A percentile compares a stretch with the other conserved stretches of the same genome.
phyloP scores from a whole-genome alignment of 495 filamentous ascomycete species.

The Beverwykella pulmonaria region DNA sequence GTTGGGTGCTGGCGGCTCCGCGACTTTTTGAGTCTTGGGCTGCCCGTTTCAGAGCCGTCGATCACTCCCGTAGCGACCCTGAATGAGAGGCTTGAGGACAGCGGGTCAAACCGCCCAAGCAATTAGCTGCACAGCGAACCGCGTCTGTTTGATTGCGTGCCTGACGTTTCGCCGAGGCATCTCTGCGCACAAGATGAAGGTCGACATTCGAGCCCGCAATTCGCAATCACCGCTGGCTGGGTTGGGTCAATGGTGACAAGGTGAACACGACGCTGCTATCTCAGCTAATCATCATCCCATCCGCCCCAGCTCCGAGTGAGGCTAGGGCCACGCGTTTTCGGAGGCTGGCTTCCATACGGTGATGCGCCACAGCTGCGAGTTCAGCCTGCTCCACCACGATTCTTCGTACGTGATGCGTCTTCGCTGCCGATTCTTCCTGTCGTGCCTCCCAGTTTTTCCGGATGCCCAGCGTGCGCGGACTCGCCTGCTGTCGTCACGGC shows the following conservation, averaged over 20 bases:
- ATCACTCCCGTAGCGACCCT: not conserved
- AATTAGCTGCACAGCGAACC: not conserved
- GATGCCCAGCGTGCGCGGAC: not conserved
- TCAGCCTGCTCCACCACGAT: too few species aligned
- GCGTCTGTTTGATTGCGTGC: too few species aligned
- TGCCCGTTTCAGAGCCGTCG: conserved; percentile 1
- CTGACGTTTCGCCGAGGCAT: too few species aligned
- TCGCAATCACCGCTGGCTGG: too few species aligned
- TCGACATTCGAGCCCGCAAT: too few species aligned
- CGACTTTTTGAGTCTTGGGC: not conserved
- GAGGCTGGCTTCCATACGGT: not conserved
- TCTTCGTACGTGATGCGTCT: too few species aligned
- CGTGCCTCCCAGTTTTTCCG: too few species aligned
- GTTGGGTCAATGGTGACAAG: not conserved
- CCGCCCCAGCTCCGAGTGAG: not conserved
- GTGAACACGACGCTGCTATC: not conserved
- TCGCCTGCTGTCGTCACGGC: not conserved
- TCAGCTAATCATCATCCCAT: not conserved
- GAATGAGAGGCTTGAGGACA: not conserved
- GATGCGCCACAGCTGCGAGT: too few species aligned
- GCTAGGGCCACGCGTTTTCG: not conserved
- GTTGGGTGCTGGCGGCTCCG: not conserved
- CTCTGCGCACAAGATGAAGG: too few species aligned
- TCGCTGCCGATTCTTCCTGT: too few species aligned
- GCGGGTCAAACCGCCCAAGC: not conserved